Base-by-base conservation (phyloP, 805 yeast genomes). In the Yamadazyma phyllophila region DNA sequence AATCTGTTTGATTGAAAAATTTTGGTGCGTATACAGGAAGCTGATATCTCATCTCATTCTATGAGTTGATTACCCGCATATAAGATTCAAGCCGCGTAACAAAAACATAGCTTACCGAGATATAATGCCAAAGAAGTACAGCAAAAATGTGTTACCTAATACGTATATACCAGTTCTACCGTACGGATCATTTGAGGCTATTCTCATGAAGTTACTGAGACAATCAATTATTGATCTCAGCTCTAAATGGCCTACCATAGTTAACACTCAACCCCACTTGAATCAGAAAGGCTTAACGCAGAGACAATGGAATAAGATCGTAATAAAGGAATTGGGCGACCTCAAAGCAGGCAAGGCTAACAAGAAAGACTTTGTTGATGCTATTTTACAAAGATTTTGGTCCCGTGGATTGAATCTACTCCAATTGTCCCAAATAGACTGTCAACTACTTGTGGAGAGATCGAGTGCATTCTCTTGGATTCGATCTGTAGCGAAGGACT, bases 401-500 rank as follows among this genome's bases (percentile, higher is more conserved):
- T 64, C 74, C 1, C 54, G 62, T 5, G 89, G 89, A 0, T 59
- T 84, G 36, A 83, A 82, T 52, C 63, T 83, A 1, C 67, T 81
- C 13, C 95, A 87, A 57, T 57, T 82, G 34, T 83, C 94, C 0
- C 89, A 85, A 48, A 63, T 85, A 4, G 94, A 87, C 53, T 78
- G 84, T 43, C 86, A 83, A 52, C 56, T 76, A 36, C 66, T 85
- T 36, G 77, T 85, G 2, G 85, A 83, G 53, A 74, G 77, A 47
- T 82, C 90, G 0, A 63, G 62, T 32, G 45, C 67, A 2, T 73
- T 63, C 53, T 58, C 58, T 29, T 79, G 83, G 83, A 61, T 68
- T 1, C 70, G 72, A 42, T 77, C 82, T 4, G 69, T 74, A 2
- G 78, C 75, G 0, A 64, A 60, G 41, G 68, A 77, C 43, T 52